A percentile compares a stretch with the other conserved stretches of the same genome.
Evolutionary conservation across 768 basidiomycete species (phyloP).

Genomic region (Crucibulum laeve): DNA sequence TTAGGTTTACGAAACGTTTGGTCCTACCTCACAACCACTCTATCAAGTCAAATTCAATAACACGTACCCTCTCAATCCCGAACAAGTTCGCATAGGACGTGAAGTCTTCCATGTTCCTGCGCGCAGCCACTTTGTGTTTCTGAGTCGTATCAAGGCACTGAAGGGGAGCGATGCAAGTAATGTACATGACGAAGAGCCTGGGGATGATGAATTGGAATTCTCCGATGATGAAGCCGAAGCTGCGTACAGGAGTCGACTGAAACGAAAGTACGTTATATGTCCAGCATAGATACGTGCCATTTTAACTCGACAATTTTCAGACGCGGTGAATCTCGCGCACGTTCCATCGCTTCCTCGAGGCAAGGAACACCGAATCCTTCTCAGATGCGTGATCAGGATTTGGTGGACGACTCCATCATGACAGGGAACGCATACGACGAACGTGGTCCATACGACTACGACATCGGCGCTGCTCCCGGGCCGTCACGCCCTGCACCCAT

Average conservation of each 20-base stretch:
- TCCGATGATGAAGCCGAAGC: constrained; percentile 93
- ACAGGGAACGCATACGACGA: constrained; percentile 63
- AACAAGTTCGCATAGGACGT: constrained; percentile 49
- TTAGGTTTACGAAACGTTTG: constrained; percentile 93
- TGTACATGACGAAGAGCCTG: constrained; percentile 90
- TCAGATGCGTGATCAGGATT: constrained; percentile 50
- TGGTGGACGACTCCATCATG: constrained; percentile 38
- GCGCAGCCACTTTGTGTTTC: constrained; percentile 81
- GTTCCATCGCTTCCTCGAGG: constrained; percentile 49
- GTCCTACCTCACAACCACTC: constrained; percentile 84
- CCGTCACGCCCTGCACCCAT: constrained; percentile 62
- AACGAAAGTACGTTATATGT: constrained; percentile 45
- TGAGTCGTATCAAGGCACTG: constrained; percentile 59
- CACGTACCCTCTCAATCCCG: constrained; percentile 54
- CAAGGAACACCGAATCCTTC: constrained; percentile 51
- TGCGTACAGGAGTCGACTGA: constrained; percentile 57
- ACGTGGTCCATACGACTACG: constrained; percentile 65
- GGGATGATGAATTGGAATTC: constrained; percentile 87
- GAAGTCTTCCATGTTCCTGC: constrained; percentile 81
- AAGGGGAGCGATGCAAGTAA: constrained; percentile 96
- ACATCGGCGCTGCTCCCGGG: constrained; percentile 44
- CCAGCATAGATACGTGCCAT: constrained; percentile 4
- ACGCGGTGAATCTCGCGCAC: constrained; percentile 46
- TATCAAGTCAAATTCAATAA: constrained; percentile 85
- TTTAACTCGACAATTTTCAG: constrained; percentile 23